Evolutionary conservation across 176 grass and related monocot species (phyloP).

Genomic region (Tuctoria greenei): DNA sequence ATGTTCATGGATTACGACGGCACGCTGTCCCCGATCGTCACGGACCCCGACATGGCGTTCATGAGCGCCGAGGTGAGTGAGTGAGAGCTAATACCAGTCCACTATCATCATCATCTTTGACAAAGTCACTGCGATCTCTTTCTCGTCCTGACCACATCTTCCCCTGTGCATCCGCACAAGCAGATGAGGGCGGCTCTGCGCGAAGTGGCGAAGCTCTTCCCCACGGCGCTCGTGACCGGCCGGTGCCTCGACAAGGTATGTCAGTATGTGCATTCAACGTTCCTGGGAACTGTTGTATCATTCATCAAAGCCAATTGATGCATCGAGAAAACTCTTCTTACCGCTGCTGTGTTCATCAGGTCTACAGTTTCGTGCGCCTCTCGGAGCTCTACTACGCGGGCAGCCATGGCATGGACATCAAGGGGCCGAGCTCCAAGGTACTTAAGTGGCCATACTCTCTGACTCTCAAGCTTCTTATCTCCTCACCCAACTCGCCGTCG

Average conservation of each 20-base stretch:
- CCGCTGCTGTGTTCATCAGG: slow-evolving; percentile 25
- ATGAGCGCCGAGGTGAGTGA: slow-evolving; percentile 62
- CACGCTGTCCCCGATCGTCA: slow-evolving; percentile 93
- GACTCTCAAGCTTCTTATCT: neutral
- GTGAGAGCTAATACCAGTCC: too few species aligned
- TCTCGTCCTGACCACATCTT: neutral
- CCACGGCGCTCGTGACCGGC: slow-evolving; percentile 80
- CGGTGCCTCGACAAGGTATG: slow-evolving; percentile 83
- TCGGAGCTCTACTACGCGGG: slow-evolving; percentile 92
- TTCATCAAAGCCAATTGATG: neutral
- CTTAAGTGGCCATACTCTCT: neutral
- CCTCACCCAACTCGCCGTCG: neutral
- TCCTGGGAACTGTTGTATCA: neutral
- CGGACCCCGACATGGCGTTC: slow-evolving; percentile 83
- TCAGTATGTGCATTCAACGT: slow-evolving; percentile 6
- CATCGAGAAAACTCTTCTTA: neutral
- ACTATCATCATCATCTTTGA: neutral
- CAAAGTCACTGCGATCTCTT: neutral
- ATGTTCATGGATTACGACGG: slow-evolving; percentile 98
- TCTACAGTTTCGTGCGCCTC: slow-evolving; percentile 65
- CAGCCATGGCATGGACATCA: slow-evolving; percentile 99
- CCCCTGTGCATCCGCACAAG: too few species aligned
- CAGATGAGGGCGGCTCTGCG: slow-evolving; percentile 86
- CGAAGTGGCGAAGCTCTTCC: slow-evolving; percentile 62
- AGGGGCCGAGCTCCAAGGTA: slow-evolving; percentile 70